A percentile compares a stretch with the other conserved stretches of the same genome.
These are phyloP conservation scores for Pyrenochaeta sp. DNA, from an alignment of 2,329 filamentous ascomycete species.

Conservation along the genomic window DNA sequence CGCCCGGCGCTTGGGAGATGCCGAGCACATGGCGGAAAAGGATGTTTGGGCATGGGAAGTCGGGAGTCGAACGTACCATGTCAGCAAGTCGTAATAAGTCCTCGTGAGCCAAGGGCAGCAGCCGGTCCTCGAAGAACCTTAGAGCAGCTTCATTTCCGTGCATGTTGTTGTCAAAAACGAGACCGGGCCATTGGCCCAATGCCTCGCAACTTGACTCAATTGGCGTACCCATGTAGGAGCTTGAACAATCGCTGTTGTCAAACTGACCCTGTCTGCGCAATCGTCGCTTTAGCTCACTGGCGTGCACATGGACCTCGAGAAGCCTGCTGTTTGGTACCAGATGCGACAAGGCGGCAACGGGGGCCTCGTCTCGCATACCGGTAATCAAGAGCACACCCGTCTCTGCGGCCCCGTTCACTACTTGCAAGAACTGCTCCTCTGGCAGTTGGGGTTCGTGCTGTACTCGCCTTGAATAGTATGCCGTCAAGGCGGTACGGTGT, in stretches of 20 bases:
- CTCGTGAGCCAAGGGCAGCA: slow-evolving; percentile 58
- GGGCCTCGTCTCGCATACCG: slow-evolving; percentile 68
- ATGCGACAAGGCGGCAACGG: slow-evolving; percentile 62
- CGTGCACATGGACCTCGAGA: slow-evolving; percentile 61
- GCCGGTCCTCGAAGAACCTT: slow-evolving; percentile 51
- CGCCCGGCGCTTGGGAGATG: slow-evolving; percentile 61
- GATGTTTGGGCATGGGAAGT: slow-evolving; percentile 62
- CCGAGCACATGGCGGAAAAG: slow-evolving; percentile 66
- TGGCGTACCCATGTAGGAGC: no score
- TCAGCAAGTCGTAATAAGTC: slow-evolving; percentile 56
- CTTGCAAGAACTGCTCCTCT: slow-evolving; percentile 49
- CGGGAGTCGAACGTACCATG: slow-evolving; percentile 59
- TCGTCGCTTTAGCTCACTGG: slow-evolving; percentile 47
- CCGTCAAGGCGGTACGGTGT: slow-evolving; percentile 61
- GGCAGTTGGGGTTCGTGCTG: slow-evolving; percentile 54
- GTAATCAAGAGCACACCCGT: slow-evolving; percentile 67
- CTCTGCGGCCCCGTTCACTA: slow-evolving; percentile 50
- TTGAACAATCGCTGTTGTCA: slow-evolving; percentile 13
- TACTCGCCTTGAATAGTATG: slow-evolving; percentile 60
- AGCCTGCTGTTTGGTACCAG: slow-evolving; percentile 61
- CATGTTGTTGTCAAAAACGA: slow-evolving; percentile 62
- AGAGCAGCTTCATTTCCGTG: slow-evolving; percentile 49
- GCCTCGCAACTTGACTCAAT: slow-evolving; percentile 23
- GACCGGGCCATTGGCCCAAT: slow-evolving; percentile 49
- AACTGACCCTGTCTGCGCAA: slow-evolving; percentile 44